Conservation (phyloP, 108 stramenopile genomes). For the Conticribra guillardii region DNA sequence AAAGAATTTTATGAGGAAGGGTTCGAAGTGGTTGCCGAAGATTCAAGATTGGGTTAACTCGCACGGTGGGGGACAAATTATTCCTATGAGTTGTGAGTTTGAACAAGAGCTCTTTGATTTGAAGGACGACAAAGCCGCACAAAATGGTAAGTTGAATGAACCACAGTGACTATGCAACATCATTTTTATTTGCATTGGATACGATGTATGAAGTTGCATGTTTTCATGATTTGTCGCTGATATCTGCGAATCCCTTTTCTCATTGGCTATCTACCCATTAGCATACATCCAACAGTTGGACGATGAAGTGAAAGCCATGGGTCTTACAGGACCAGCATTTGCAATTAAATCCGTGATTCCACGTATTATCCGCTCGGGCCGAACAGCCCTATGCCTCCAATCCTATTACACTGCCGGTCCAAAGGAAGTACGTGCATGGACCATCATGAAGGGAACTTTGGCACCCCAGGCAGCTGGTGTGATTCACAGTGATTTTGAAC, state of each 20-base stretch:
- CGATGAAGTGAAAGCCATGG: constrained; percentile 80
- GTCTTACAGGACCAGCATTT: constrained; percentile 85
- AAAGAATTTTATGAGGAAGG: constrained; percentile 96
- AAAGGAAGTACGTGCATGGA: constrained; percentile 99
- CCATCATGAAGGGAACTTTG: constrained; percentile 91
- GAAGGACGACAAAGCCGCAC: constrained; percentile 70
- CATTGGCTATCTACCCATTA: constrained; percentile 24
- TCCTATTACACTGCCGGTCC: constrained; percentile 97
- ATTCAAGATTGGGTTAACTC: constrained; percentile 94
- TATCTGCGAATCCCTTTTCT: constrained; percentile 6
- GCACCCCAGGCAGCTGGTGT: constrained; percentile 98
- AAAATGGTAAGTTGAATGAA: constrained; percentile 66
- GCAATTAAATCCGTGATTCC: constrained; percentile 92
- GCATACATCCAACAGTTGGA: constrained; percentile 84
- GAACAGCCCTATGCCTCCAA: constrained; percentile 94
- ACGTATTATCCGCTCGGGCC: constrained; percentile 95
- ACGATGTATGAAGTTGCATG: no score
- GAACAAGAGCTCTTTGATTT: constrained; percentile 90
- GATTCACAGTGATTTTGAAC: constrained; percentile 99
- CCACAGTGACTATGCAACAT: neutral
- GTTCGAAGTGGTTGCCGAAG: constrained; percentile 94
- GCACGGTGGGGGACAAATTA: constrained; percentile 97
- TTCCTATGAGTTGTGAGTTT: constrained; percentile 98
- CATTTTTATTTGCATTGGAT: neutral
- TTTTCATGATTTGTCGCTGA: constrained; percentile 10